Evolutionary conservation across 345 rosid genomes (phyloP).

Genomic region (Cardamine occulta): DNA sequence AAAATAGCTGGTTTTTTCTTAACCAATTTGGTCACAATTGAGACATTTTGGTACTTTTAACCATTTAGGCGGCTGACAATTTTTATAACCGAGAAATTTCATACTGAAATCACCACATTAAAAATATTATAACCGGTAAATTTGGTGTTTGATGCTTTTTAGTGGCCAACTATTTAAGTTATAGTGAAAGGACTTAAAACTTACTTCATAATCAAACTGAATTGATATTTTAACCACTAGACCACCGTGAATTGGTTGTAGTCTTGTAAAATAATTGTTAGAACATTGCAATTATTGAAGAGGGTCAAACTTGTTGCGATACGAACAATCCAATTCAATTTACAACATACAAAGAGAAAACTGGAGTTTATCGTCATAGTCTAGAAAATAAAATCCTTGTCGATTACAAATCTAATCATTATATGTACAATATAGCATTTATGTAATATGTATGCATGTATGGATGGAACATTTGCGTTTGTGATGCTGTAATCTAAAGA

Average conservation of each 20-base stretch:
- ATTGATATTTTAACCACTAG: background rate
- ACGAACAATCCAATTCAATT: background rate
- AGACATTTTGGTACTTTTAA: background rate
- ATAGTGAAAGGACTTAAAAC: background rate
- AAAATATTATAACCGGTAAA: background rate
- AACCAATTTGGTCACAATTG: background rate
- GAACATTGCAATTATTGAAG: background rate
- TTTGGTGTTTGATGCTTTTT: background rate
- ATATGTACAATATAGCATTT: background rate
- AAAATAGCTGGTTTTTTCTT: background rate
- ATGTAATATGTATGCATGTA: background rate
- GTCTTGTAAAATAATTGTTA: background rate
- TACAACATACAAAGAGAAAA: background rate
- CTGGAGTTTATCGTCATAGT: background rate
- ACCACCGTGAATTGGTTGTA: background rate
- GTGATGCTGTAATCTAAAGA: constrained; percentile 4
- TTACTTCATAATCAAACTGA: background rate
- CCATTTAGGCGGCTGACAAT: background rate
- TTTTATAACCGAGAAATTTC: background rate
- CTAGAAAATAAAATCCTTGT: background rate
- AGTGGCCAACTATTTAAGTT: background rate
- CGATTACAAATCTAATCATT: background rate
- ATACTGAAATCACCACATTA: background rate
- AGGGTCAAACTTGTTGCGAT: background rate
- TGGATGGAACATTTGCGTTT: background rate